phyloP scores from a whole-genome alignment of 257 asterid species.

The Jasminum sambac region DNA sequence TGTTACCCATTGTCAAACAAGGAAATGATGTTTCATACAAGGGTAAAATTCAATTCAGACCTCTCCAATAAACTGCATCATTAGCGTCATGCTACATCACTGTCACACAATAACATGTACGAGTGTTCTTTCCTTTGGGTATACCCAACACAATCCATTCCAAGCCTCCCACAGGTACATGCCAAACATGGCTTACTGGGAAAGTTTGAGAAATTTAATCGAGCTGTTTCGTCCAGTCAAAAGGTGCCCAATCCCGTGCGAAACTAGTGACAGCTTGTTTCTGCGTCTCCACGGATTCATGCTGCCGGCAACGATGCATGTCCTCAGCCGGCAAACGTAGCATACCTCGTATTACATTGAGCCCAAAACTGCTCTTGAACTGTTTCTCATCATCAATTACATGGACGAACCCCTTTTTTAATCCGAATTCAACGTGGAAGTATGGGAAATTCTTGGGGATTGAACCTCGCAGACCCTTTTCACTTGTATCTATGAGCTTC shows the following conservation, averaged over 20 bases:
- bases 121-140: too few species aligned
- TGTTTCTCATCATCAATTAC: conserved; percentile 83
- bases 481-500: conserved; percentile 91
- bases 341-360: conserved; percentile 82
- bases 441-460: conserved; percentile 93
- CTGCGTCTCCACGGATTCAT: conserved; percentile 63
- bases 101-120: too few species aligned
- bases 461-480: conserved; percentile 76
- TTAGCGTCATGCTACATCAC: too few species aligned
- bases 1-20: too few species aligned
- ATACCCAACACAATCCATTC: too few species aligned
- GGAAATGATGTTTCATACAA: too few species aligned
- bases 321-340: conserved; percentile 81
- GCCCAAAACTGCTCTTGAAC: conserved; percentile 77
- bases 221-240: conserved; percentile 90
- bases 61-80: too few species aligned
- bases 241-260: conserved; percentile 67
- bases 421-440: conserved; percentile 92
- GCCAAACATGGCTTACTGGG: too few species aligned
- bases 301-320: conserved; percentile 75
- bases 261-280: conserved; percentile 68
- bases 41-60: too few species aligned
- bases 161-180: too few species aligned
- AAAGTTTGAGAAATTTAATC: conserved; percentile 19
- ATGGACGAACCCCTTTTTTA: conserved; percentile 82